Percentiles rank a stretch among this genome's conserved stretches.
These are phyloP conservation scores for Heritiera fomes DNA, from an alignment of 345 rosid species.

Conservation along the genomic window DNA sequence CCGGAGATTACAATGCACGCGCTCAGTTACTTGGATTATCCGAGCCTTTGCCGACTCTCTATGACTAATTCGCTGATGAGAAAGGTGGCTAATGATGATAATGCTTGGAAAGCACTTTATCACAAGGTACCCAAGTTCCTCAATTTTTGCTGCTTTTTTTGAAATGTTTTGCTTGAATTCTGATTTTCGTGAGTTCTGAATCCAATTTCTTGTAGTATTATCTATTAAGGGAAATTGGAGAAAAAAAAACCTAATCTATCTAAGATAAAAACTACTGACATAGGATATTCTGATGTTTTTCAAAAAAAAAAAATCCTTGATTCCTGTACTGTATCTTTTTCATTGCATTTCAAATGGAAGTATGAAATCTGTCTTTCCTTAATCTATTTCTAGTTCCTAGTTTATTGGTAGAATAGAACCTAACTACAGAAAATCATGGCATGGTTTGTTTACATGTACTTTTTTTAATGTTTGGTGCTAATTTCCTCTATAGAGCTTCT, in stretches of 20 bases:
- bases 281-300: too few relatives aligned
- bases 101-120: constrained; percentile 96
- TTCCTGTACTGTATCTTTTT: neutral
- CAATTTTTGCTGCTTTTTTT: neutral
- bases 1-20: constrained; percentile 99
- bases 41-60: constrained; percentile 88
- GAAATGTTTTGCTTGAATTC: constrained; percentile 4
- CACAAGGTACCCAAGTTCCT: constrained; percentile 59
- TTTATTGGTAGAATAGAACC: neutral
- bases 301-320: neutral
- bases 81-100: constrained; percentile 97
- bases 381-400: neutral
- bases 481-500: neutral
- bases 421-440: constrained; percentile 7
- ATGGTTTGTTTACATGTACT: neutral
- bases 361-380: neutral
- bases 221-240: neutral
- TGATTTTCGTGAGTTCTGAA: neutral
- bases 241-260: neutral
- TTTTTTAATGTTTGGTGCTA: neutral
- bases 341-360: neutral
- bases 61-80: constrained; percentile 99
- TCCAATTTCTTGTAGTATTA: neutral
- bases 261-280: neutral
- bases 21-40: constrained; percentile 95